phyloP scores from a whole-genome alignment of 2,329 filamentous ascomycete species.

The Madurella fahalii region DNA sequence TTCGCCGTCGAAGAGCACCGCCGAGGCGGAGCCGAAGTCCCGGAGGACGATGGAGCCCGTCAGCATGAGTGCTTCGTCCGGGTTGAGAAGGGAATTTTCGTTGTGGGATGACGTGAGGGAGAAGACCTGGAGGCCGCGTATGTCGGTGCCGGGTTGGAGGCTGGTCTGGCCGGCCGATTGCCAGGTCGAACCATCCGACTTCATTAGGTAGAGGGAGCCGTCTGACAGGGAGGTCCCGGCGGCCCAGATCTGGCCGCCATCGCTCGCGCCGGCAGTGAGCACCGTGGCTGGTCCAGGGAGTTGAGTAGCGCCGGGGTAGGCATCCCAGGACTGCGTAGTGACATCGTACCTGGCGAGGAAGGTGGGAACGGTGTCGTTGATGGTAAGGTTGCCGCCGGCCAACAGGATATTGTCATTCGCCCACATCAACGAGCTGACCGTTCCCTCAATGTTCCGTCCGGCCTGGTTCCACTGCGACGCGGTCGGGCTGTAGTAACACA shows the following conservation, averaged over 20 bases:
- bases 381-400: slow-evolving; percentile 70
- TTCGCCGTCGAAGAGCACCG: slow-evolving; percentile 83
- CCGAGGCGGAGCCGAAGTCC: slow-evolving; percentile 75
- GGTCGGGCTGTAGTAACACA: slow-evolving; percentile 74
- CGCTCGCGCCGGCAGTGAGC: slow-evolving; percentile 67
- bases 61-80: slow-evolving; percentile 70
- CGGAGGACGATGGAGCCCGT: slow-evolving; percentile 78
- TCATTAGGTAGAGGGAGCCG: slow-evolving; percentile 72
- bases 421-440: slow-evolving; percentile 72
- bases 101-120: slow-evolving; percentile 65
- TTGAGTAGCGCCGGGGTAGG: slow-evolving; percentile 55
- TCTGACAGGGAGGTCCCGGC: slow-evolving; percentile 66
- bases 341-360: slow-evolving; percentile 71
- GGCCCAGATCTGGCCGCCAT: slow-evolving; percentile 75
- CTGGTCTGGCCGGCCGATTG: slow-evolving; percentile 53
- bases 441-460: slow-evolving; percentile 66
- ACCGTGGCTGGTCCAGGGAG: slow-evolving; percentile 79
- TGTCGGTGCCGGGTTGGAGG: slow-evolving; percentile 61
- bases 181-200: slow-evolving; percentile 73
- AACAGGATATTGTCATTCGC: slow-evolving; percentile 66
- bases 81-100: slow-evolving; percentile 58
- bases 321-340: slow-evolving; percentile 61
- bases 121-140: slow-evolving; percentile 80
- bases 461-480: slow-evolving; percentile 75
- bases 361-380: slow-evolving; percentile 58